These are phyloP conservation scores for Hirschioporus abietinus DNA, from an alignment of 768 basidiomycete genomes.

Conservation along the genomic window DNA sequence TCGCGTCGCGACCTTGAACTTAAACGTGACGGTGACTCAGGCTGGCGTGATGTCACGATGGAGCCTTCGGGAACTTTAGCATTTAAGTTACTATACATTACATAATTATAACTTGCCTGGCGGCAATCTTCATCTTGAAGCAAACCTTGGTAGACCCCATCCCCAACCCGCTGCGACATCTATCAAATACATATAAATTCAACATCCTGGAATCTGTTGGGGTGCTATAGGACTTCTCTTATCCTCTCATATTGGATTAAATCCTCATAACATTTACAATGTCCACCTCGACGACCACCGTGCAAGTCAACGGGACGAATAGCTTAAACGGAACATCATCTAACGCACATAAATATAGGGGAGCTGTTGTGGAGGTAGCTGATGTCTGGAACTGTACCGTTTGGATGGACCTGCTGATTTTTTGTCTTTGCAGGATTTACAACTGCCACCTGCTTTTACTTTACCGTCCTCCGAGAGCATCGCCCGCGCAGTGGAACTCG, in stretches of 20 bases:
- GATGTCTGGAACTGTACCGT: neutral
- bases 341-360: slow-evolving; percentile 58
- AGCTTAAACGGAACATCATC: neutral
- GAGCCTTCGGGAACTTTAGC: too few species aligned
- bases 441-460: slow-evolving; percentile 84
- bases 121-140: neutral
- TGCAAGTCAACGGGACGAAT: neutral
- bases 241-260: neutral
- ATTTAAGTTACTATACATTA: too few species aligned
- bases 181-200: neutral
- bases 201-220: neutral
- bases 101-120: too few species aligned
- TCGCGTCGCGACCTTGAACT: neutral
- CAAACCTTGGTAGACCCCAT: neutral
- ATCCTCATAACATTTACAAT: neutral
- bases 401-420: slow-evolving; percentile 6
- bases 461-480: slow-evolving; percentile 69
- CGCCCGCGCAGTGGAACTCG: slow-evolving; percentile 73
- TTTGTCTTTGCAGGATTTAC: slow-evolving; percentile 51
- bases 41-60: too few species aligned
- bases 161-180: neutral
- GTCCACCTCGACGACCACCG: neutral
- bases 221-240: neutral
- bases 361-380: slow-evolving; percentile 84
- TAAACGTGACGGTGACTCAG: too few species aligned